Evolutionary conservation across 345 rosid genomes (phyloP).

Genomic region (Aquilaria malaccensis): DNA sequence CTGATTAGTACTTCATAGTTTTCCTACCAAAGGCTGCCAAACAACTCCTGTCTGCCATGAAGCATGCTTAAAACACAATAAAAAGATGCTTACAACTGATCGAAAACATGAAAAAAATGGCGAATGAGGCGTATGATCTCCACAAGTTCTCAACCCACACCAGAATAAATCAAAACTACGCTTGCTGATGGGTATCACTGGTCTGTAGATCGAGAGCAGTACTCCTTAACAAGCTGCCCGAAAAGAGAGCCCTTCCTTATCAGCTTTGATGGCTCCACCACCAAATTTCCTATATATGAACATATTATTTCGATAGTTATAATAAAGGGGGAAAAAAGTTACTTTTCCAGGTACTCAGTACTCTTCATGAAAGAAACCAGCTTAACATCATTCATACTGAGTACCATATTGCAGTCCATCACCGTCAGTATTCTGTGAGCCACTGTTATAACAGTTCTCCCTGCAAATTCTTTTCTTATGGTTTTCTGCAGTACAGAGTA

Average conservation of each 20-base stretch:
- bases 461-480: constrained; percentile 41
- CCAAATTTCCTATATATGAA: constrained; percentile 27
- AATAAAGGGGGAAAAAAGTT: too few relatives aligned
- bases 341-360: too few relatives aligned
- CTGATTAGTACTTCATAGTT: too few relatives aligned
- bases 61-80: too few relatives aligned
- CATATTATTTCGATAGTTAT: background rate
- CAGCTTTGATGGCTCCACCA: constrained; percentile 32
- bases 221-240: constrained; percentile 34
- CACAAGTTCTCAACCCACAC: too few relatives aligned
- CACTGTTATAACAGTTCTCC: constrained; percentile 50
- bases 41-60: too few relatives aligned
- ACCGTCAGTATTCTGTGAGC: constrained; percentile 66
- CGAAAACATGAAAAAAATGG: too few relatives aligned
- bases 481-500: constrained; percentile 44
- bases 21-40: too few relatives aligned
- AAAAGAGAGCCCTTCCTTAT: constrained; percentile 29
- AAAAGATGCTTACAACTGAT: too few relatives aligned
- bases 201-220: constrained; percentile 13
- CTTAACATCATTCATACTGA: constrained; percentile 41
- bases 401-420: constrained; percentile 55
- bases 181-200: background rate
- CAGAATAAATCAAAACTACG: too few relatives aligned
- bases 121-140: too few relatives aligned
- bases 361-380: background rate